Base-by-base conservation (phyloP, 164 flowering plant species). In the Magnolia sinica region DNA sequence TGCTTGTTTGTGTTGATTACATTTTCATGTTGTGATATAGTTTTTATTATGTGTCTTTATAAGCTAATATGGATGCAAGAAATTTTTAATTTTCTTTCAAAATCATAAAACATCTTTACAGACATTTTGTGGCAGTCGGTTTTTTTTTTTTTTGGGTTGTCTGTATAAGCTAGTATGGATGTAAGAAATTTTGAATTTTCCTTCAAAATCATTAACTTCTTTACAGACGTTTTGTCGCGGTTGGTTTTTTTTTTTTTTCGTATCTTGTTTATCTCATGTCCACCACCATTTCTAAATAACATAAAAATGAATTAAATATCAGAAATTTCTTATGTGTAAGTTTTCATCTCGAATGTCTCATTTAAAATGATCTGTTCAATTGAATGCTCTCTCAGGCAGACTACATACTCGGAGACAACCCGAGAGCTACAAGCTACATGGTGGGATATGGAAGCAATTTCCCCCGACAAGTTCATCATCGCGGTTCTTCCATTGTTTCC, bases 401-500 rank as follows among this genome's bases (percentile, higher is more conserved):
- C 74, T 95, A 95, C 84, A 89, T 95, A 72, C 96, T 95, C 24
- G 99, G 99, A 68, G 96, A 95, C 89, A 95, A 95, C 82, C 99
- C 99, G 7, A 89, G 98, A 77, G 95, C 92, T 1, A 95, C 97
- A 18, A 93, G 98, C 78, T 95, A 95, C 86, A 92, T 95, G 99
- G 98, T 95, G 7, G 99, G 98, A 5, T 95, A 92, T 70, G 98
- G 99, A 45, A 89, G 73, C 91, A 92, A 89, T 83, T 95, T 84
- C 76, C 99, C 99, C 0, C 84, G 65, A 51, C 93, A 87, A 82
- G 92, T 89, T 72, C 99, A 95, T 80, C 99, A 95, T 84, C 77
- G 98, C 22, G 99, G 77, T 18, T 86, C 98, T 1, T 95, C 99
- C 0, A 95, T 95, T 59, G 95, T 91, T 52, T 95, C 97, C 45